A percentile compares a stretch with the other conserved stretches of the same genome.
Conservation (phyloP, 2,329 filamentous ascomycete genomes). For the Penicillium sp. region DNA sequence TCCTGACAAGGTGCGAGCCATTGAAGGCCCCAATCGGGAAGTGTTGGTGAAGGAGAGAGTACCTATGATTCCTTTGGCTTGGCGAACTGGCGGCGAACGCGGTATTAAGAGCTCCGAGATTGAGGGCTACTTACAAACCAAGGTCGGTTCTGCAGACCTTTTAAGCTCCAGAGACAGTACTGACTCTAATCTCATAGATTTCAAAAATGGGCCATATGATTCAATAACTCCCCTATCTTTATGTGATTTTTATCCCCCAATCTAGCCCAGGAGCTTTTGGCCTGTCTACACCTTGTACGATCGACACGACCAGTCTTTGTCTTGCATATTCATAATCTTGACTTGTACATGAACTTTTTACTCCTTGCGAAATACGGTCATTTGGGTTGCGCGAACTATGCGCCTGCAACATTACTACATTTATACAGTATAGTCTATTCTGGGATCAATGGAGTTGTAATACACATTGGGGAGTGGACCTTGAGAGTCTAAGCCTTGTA, state of each 20-base stretch:
- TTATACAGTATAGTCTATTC: not conserved
- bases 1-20: slow-evolving; percentile 90
- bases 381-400: not conserved
- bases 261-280: slow-evolving; percentile 1
- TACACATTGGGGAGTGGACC: slow-evolving; percentile 4
- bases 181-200: slow-evolving; percentile 53
- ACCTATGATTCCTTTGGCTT: slow-evolving; percentile 91
- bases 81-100: slow-evolving; percentile 73
- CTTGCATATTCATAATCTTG: slow-evolving; percentile 4
- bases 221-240: slow-evolving; percentile 30
- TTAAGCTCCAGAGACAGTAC: not conserved
- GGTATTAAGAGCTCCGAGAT: slow-evolving; percentile 87
- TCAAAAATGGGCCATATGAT: slow-evolving; percentile 84
- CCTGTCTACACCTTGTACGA: slow-evolving; percentile 18
- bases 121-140: slow-evolving; percentile 90
- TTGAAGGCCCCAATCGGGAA: slow-evolving; percentile 88
- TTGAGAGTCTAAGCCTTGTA: slow-evolving; percentile 2
- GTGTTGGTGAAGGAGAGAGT: slow-evolving; percentile 85
- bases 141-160: slow-evolving; percentile 58
- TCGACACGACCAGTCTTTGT: slow-evolving; percentile 20
- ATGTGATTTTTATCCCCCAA: slow-evolving; percentile 1
- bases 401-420: not conserved
- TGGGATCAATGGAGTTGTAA: not conserved
- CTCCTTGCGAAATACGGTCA: slow-evolving; percentile 1
- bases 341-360: slow-evolving; percentile 13